Evolutionary conservation across 208 protist species (phyloP), one percentile per base, ranked within the genome.

Genomic region (Tritrichomonas musculus): DNA sequence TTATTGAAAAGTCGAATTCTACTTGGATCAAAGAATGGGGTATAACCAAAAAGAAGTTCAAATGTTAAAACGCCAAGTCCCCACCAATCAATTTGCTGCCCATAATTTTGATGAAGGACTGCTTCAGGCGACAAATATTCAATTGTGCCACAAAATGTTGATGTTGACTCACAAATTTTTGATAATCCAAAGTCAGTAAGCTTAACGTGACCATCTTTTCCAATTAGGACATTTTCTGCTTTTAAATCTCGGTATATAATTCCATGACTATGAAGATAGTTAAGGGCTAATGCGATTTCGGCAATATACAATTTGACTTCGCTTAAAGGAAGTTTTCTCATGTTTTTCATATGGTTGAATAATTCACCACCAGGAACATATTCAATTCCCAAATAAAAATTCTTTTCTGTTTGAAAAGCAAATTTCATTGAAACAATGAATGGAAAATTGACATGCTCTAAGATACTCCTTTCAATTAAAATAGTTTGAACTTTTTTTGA

Each of bases 281-380:
- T 36, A 11, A 93, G 20, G 13, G 55, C 88, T 2, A 93, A 22
- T 4, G 47, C 44, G 9, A 93, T 47, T 53, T 75, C 64, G 9
- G 88, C 88, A 36, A 55, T 55, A 17, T 75, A 75, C 36, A 75
- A 39, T 11, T 73, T 93, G 13, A 72, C 41, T 73, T 72, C 50
- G 49, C 92, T 57, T 53, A 96, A 93, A 2, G 80, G 82, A 60
- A 97, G 96, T 66, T 57, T 60, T 55, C 92, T 88, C 50, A 95
- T 94, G 41, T 93, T 92, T 33, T 94, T 94, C 11, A 97, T 93
- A 93, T 97, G 96, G 92, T 94, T 95, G 44, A 93, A 92, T 11
- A 93, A 17, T 50, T 93, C 93, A 39, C 93, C 93, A 5, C 93
- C 93, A 33, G 60, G 66, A 92, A 73, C 60, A 80, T 84, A 93